Evolutionary conservation across 2,329 filamentous ascomycete genomes (phyloP).

Genomic region (Thielaviopsis musarum): DNA sequence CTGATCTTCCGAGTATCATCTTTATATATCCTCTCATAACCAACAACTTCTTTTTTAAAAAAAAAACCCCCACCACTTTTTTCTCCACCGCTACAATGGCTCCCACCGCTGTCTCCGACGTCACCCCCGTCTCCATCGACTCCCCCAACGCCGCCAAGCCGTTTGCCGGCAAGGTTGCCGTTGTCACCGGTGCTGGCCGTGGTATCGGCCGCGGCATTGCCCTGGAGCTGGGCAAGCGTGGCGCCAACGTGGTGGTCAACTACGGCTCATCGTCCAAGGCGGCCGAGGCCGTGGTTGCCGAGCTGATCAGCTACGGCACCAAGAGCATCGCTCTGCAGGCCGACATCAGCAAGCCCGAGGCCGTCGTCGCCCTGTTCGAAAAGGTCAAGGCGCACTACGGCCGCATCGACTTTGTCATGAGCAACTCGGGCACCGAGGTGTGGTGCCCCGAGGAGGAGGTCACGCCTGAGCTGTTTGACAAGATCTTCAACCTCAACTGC

Average conservation of each 20-base stretch:
- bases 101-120: slow-evolving; percentile 10
- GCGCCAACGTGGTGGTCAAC: slow-evolving; percentile 49
- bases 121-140: slow-evolving; percentile 13
- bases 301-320: slow-evolving; percentile 38
- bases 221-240: slow-evolving; percentile 48
- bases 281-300: slow-evolving; percentile 38
- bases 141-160: slow-evolving; percentile 19
- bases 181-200: slow-evolving; percentile 48
- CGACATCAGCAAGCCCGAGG: slow-evolving; percentile 42
- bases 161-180: slow-evolving; percentile 35
- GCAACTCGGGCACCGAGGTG: slow-evolving; percentile 54
- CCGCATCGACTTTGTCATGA: slow-evolving; percentile 54
- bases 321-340: slow-evolving; percentile 44
- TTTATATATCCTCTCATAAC: too few species aligned
- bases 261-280: slow-evolving; percentile 39
- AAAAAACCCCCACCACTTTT: not conserved
- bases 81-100: slow-evolving; percentile 9
- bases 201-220: slow-evolving; percentile 52
- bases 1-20: too few species aligned
- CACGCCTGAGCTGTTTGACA: slow-evolving; percentile 52
- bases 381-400: slow-evolving; percentile 48
- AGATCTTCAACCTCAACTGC: slow-evolving; percentile 55
- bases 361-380: slow-evolving; percentile 47
- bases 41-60: not conserved
- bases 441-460: slow-evolving; percentile 57